Evolutionary conservation across 257 asterid species (phyloP).

Genomic region (Buddleja alternifolia): DNA sequence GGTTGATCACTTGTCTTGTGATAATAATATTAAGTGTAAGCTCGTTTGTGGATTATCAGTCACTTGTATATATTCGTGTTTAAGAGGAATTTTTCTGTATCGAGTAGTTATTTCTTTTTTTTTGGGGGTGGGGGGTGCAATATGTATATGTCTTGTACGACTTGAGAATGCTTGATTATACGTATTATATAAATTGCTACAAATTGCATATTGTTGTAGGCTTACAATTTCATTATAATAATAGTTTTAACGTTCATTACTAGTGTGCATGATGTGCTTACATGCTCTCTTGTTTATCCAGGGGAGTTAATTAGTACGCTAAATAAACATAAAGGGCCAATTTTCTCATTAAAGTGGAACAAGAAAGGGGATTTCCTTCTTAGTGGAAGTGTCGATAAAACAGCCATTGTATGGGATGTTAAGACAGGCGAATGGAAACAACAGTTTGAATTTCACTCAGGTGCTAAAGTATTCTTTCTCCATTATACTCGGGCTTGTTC

Average conservation of each 20-base stretch:
- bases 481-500: constrained; percentile 24
- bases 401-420: constrained; percentile 97
- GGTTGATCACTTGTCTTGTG: constrained; percentile 23
- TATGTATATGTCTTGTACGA: neutral
- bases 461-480: constrained; percentile 41
- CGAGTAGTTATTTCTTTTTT: neutral
- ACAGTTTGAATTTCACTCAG: constrained; percentile 92
- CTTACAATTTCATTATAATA: neutral
- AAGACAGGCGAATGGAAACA: constrained; percentile 95
- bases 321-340: constrained; percentile 93
- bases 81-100: constrained; percentile 12
- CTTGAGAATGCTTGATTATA: constrained; percentile 24
- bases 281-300: constrained; percentile 41
- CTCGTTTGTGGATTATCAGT: neutral
- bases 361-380: constrained; percentile 95
- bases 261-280: constrained; percentile 23
- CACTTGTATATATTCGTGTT: neutral
- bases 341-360: constrained; percentile 98
- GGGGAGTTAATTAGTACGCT: constrained; percentile 86
- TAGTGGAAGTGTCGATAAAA: constrained; percentile 96
- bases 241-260: constrained; percentile 15
- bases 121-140: neutral
- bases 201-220: constrained; percentile 4
- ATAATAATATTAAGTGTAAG: constrained; percentile 6
- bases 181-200: constrained; percentile 7